Base-by-base conservation (phyloP, 2,329 filamentous ascomycete genomes). In the Fonsecaea pedrosoi region DNA sequence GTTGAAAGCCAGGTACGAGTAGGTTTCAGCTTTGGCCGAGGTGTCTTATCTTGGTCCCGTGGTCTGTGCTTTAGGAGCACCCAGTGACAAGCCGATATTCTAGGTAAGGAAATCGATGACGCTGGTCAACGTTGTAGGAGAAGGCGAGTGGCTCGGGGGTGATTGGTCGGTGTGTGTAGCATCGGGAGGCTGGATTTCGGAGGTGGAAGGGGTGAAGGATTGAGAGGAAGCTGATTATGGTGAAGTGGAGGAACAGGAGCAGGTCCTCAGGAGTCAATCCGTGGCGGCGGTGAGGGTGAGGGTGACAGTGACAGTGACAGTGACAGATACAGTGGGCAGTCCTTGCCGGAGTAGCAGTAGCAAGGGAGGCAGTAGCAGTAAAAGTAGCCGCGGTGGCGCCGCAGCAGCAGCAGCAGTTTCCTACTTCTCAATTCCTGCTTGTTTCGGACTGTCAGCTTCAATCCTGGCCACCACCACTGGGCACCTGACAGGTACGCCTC, bases 361-460 rank as follows among this genome's bases (percentile, higher is more conserved):
- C 25, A 25, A 25, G 25, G 25, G 37, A 13, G 12, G 37, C 40
- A n/a, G 15, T 18, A 18, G 40, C 50, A 30, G 50, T 13, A 25
- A 8, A 7, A 25, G 45, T 15, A 50, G 3, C 45, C 2, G 45
- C 21, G 15, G 10, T 25, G 25, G 25, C 25, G 25, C 25, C 25
- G 25, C 45, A 50, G 13, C 5, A 35, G 50, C 13, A 7, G 21
- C 21, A 54, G 18, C 5, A 21, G 13, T 9, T 50, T 25, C 45
- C 18, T 50, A 50, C 45, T 50, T 50, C 18, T 25, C 10, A 9
- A 50, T 25, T 50, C 45, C 45, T 50, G 18, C 45, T 50, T 50
- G 45, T 21, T 25, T 50, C 45, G 45, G 18, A 12, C 18, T 50
- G 45, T 50, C 45, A 50, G 45, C 45, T 50, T 50, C 45, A 50